Conservation (phyloP, 257 asterid species). For the Marsdenia floribunda region DNA sequence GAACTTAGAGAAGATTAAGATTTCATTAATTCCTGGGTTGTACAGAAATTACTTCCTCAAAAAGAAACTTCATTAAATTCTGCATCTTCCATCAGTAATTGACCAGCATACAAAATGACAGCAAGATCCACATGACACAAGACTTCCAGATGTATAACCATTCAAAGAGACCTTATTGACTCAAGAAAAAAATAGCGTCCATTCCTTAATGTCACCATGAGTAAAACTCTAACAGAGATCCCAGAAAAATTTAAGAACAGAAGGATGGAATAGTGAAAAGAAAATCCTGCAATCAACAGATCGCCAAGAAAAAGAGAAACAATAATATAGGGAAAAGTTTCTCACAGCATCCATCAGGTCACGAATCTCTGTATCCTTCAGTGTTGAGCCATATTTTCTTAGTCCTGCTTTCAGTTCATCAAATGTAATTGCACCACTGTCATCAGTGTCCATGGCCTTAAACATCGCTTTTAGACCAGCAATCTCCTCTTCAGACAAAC, state of each 20-base stretch:
- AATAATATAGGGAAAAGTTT: slow-evolving; percentile 11
- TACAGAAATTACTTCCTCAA: background rate
- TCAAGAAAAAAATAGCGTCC: background rate
- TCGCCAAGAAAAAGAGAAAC: background rate
- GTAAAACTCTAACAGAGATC: background rate
- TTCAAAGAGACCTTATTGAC: background rate
- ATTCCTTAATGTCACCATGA: background rate
- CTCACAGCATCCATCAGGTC: slow-evolving; percentile 95
- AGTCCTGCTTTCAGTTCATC: slow-evolving; percentile 93
- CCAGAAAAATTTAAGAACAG: background rate
- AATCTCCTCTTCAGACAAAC: slow-evolving; percentile 92
- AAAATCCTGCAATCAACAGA: slow-evolving; percentile 1
- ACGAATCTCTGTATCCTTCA: slow-evolving; percentile 79
- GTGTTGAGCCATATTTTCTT: slow-evolving; percentile 83
- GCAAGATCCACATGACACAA: background rate
- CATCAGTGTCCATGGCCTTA: slow-evolving; percentile 88
- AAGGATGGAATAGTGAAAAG: background rate
- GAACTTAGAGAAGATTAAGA: background rate
- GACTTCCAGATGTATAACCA: background rate
- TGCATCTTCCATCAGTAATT: background rate
- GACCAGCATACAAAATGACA: background rate
- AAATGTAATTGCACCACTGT: slow-evolving; percentile 89
- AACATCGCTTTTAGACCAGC: slow-evolving; percentile 93
- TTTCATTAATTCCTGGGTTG: background rate
- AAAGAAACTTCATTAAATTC: background rate